phyloP scores from a whole-genome alignment of 805 yeast genomes.

The Yarrowia hollandica region DNA sequence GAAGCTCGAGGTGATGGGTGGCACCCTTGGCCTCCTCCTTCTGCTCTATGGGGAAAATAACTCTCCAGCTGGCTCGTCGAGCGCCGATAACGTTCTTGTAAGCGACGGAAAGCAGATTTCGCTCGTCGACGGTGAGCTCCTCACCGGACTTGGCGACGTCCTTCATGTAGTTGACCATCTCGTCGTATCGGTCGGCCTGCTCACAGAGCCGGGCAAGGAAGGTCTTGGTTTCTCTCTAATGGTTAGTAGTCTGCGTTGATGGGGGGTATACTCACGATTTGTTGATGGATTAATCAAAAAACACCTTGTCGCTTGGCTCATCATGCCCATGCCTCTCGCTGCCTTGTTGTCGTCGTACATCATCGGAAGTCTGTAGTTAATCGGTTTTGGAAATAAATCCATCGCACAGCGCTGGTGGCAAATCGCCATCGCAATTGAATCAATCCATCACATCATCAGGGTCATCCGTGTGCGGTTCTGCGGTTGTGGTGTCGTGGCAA shows the following conservation, averaged over 20 bases:
- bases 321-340: not conserved
- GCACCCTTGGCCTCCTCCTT: constrained; percentile 96
- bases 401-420: not conserved
- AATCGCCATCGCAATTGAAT: constrained; percentile 16
- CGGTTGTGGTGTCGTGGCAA: constrained; percentile 28
- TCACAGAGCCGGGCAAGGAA: constrained; percentile 97
- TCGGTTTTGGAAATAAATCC: not conserved
- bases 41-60: constrained; percentile 96
- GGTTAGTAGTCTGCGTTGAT: constrained; percentile 14
- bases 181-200: constrained; percentile 99
- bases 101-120: constrained; percentile 95
- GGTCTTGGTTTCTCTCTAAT: constrained; percentile 79
- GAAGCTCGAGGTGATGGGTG: constrained; percentile 82
- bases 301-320: too few species aligned
- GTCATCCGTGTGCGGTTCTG: constrained; percentile 11
- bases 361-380: not conserved
- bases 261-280: constrained; percentile 13
- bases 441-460: constrained; percentile 12
- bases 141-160: constrained; percentile 94
- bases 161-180: constrained; percentile 98
- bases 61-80: constrained; percentile 99
- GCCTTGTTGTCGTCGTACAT: not conserved
- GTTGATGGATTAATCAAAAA: not conserved
- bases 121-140: constrained; percentile 95
- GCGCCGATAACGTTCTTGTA: constrained; percentile 98